Conservation (phyloP, 805 yeast genomes). For the Sungouiella blattae region DNA sequence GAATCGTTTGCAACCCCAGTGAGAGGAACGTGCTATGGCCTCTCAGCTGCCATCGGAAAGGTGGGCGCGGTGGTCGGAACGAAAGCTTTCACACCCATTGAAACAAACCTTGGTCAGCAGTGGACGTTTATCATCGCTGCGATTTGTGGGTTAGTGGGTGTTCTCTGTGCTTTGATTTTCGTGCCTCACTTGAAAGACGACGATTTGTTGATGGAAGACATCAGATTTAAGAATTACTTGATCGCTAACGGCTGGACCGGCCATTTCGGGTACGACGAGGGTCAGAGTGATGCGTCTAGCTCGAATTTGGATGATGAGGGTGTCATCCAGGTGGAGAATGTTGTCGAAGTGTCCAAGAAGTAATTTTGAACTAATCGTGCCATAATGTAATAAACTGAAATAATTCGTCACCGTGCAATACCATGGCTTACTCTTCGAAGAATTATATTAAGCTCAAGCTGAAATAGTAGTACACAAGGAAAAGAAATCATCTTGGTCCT, state of each 20-base stretch:
- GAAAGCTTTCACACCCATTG: slow-evolving; percentile 66
- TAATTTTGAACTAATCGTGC: too few relatives aligned
- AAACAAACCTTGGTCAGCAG: slow-evolving; percentile 55
- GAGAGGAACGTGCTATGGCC: slow-evolving; percentile 71
- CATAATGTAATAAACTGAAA: too few relatives aligned
- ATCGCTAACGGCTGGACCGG: slow-evolving; percentile 59
- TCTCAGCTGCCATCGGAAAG: slow-evolving; percentile 77
- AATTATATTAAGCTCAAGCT: slow-evolving; percentile 1
- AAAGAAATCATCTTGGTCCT: neutral
- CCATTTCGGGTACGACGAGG: slow-evolving; percentile 34
- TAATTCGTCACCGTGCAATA: too few relatives aligned
- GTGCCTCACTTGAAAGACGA: slow-evolving; percentile 69
- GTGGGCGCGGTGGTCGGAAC: slow-evolving; percentile 86
- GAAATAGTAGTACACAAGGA: neutral
- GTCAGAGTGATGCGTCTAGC: slow-evolving; percentile 3
- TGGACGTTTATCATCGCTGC: slow-evolving; percentile 86
- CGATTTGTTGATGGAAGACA: slow-evolving; percentile 65
- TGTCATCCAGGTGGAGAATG: slow-evolving; percentile 3
- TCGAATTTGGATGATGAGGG: slow-evolving; percentile 12
- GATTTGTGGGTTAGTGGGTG: slow-evolving; percentile 63
- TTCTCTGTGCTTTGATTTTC: slow-evolving; percentile 53
- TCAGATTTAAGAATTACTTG: slow-evolving; percentile 57
- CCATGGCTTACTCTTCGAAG: too few relatives aligned
- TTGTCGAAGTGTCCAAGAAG: slow-evolving; percentile 1
- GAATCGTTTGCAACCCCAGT: slow-evolving; percentile 75